Base-by-base conservation (phyloP, 2,329 filamentous ascomycete genomes). In the Aulographum hederae region DNA sequence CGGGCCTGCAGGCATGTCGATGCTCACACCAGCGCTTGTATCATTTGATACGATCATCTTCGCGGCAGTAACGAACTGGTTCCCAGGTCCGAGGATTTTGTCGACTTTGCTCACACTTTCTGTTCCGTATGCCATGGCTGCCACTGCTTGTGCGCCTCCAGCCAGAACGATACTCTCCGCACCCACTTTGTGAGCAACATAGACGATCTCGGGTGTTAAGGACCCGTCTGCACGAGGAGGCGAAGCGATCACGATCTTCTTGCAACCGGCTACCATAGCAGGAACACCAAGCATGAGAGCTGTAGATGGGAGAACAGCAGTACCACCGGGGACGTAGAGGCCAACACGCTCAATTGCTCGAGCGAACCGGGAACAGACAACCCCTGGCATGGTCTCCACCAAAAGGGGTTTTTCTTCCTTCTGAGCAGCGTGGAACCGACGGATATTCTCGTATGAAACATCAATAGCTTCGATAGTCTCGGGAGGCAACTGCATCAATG, bases 31-130 rank as follows among this genome's bases (percentile, higher is more conserved):
- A 10, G 89, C 89, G 37, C 84, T 91, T 28, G 89, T 95, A 51
- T 98, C 89, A 54, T 98, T 98, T 55, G 78, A 81, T 27, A 98
- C 89, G 44, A 85, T 68, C 89, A 98, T 98, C 69, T 98, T 98
- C 32, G 81, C 89, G 1, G 89, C 89, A 0, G 89, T 98, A 26
- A 98, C 89, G 49, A 95, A 98, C 54, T 95, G 89, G 57, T 98
- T 98, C 21, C 89, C 89, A 3, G 89, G 89, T 0, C 89, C 89
- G 10, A 95, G 71, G 43, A 98, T 94, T 69, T 98, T 98, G 65
- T 98, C 89, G 5, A 98, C 89, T 61, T 98, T 98, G 53, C 65
- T 80, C 31, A 98, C 73, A 43, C 75, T 86, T 56, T 94, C 78
- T 1, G 89, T 98, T 30, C 89, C 89, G 57, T 98, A 98, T 2